Conservation (phyloP, 2,329 filamentous ascomycete genomes). For the Colletotrichum tropicicola region DNA sequence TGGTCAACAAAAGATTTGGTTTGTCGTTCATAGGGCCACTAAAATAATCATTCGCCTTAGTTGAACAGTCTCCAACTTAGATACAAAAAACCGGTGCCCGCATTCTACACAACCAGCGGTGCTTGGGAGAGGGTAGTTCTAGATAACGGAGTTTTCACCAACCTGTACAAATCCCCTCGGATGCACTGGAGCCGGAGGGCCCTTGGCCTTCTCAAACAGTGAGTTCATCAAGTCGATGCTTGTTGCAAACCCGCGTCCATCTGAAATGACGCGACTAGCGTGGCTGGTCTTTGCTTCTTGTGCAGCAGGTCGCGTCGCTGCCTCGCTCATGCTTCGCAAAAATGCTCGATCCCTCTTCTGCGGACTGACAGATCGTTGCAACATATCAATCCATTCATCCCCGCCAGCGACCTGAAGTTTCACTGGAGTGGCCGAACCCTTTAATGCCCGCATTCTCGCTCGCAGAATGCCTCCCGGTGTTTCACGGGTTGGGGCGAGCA, state of each 20-base stretch:
- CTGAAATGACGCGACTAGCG: slow-evolving; percentile 46
- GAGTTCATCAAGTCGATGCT: slow-evolving; percentile 98
- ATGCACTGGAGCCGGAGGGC: slow-evolving; percentile 57
- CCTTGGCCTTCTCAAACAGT: slow-evolving; percentile 79
- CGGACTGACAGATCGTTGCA: slow-evolving; percentile 93
- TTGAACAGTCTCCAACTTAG: slow-evolving; percentile 41
- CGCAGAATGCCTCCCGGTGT: slow-evolving; percentile 70
- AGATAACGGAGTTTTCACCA: slow-evolving; percentile 64
- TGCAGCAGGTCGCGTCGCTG: slow-evolving; percentile 39
- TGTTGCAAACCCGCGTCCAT: slow-evolving; percentile 78
- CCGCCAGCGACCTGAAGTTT: slow-evolving; percentile 71
- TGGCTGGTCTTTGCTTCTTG: slow-evolving; percentile 45
- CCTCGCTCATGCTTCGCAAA: slow-evolving; percentile 66
- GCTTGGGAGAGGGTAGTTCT: slow-evolving; percentile 20
- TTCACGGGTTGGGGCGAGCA: slow-evolving; percentile 53
- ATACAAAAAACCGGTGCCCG: slow-evolving; percentile 37
- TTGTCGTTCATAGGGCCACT: slow-evolving; percentile 90
- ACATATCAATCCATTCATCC: slow-evolving; percentile 92
- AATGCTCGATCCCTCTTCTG: slow-evolving; percentile 89
- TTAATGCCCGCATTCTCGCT: slow-evolving; percentile 71
- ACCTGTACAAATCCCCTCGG: slow-evolving; percentile 85
- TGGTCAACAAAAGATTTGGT: slow-evolving; percentile 73
- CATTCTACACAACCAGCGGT: neutral
- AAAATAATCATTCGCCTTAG: slow-evolving; percentile 52
- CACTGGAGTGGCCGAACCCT: slow-evolving; percentile 65